Base-by-base conservation (phyloP, 257 asterid genomes). In the Mentha longifolia region DNA sequence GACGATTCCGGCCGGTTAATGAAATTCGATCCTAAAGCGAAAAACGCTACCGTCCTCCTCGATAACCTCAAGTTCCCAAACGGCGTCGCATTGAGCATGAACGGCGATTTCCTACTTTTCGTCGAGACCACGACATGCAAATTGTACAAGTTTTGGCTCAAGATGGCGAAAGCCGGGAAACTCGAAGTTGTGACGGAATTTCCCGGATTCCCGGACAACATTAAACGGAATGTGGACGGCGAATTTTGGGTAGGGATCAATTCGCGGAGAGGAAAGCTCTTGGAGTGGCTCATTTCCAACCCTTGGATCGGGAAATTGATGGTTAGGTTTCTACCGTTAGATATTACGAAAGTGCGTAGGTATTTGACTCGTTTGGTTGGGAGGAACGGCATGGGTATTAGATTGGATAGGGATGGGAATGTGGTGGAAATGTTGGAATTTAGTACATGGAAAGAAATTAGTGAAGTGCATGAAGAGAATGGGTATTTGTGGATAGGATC, bases 201-300 rank as follows among this genome's bases (percentile, higher is more conserved):
- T 17, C 79, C 81, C 0, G 98, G 96, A 22, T 85, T 81, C 28
- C 97, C 97, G 0, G 97, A 91, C 76, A 91, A 89, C 71, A 78
- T 91, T 11, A 86, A 78, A 69, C 64, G 89, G 70, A 91, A 79
- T 25, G 7, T 6, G 15, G 70, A 82, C 1, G 96, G 92, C 0
- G 96, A 84, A 22, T 92, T 89, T 68, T 92, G 98, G 96, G 92
- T 92, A 20, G 98, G 90, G 47, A 77, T 86, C 59, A 69, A 85
- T 69, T 78, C 90, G 0, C 78, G 58, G 30, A 83, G 82, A 72
- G 79, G 83, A 13, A 76, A 47, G 2, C 3, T 86, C 15, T 19
- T 82, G 65, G 54, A 78, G 12, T 86, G 89, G 89, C 5, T 85
- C 16, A 39, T 89, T 15, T 80, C 85, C 9, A 68, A 72, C 35